Base-by-base conservation (phyloP, 2,329 filamentous ascomycete genomes). In the Acrocalymma vagum region DNA sequence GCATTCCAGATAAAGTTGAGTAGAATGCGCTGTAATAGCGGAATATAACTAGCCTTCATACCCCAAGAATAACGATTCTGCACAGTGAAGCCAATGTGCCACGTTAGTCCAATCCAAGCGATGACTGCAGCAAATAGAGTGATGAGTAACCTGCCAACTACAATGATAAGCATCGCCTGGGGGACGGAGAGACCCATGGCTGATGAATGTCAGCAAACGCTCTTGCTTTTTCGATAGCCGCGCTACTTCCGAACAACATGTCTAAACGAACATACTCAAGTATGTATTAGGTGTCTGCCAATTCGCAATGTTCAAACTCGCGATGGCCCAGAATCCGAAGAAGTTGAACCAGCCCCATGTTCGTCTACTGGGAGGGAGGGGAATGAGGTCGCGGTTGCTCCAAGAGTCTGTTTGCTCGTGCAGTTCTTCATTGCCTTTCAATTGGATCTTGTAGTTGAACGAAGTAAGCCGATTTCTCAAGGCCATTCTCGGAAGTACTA, bases 1-100 rank as follows among this genome's bases (percentile, higher is more conserved):
- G 74, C 72, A 24, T 70, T 74, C 76, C 76, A 79, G 29, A 79
- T 76, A 38, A 79, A 78, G 50, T 78, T 78, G 7, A 79, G 64
- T 32, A 79, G 32, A 13, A 76, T 70, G 3, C 77, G 70, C 51
- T 78, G 75, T 6, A 73, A 45, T 11, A 78, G 58, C 0, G 76
- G 75, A 21, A 79, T 74, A 36, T 78, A 79, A 29, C 72, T 75
- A 2, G 69, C 76, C 20, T 72, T 65, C 58, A 78, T 55, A 3
- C 77, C 77, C 76, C 77, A 79, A 6, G 72, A 74, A 47, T 69
- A 78, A 5, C 77, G 67, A 47, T 76, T 78, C 52, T 78, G 75
- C 10, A 78, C 63, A 0, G 75, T 78, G 51, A 78, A 67, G 11
- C 77, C 76, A 40, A 79, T 73, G 49, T 79, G 77, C 75, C 75